phyloP scores from a whole-genome alignment of 2,329 filamentous ascomycete genomes.

The Onygena corvina region DNA sequence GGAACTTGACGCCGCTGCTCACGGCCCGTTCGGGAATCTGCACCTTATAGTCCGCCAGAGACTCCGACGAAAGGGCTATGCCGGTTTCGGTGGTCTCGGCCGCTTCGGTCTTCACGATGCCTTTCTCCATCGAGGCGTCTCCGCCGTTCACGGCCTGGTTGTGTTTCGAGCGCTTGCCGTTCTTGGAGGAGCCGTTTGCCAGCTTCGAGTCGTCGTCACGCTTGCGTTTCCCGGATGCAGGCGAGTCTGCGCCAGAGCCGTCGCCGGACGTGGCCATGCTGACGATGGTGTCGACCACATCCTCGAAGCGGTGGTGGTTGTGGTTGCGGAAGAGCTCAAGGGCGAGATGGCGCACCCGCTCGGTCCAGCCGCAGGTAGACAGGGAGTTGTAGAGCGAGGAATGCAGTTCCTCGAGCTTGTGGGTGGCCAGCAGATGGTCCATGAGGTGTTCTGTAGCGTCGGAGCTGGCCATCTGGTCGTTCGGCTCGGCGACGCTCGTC shows the following conservation, averaged over 20 bases:
- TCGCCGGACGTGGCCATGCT: slow-evolving; percentile 30
- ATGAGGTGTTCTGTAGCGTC: slow-evolving; percentile 32
- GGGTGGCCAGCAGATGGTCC: slow-evolving; percentile 36
- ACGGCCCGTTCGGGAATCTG: slow-evolving; percentile 40
- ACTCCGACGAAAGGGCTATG: no score
- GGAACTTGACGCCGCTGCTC: slow-evolving; percentile 38
- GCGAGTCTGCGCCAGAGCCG: background rate
- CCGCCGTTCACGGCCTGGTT: background rate
- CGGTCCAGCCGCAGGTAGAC: slow-evolving; percentile 48
- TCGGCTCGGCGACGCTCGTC: background rate
- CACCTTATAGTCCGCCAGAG: slow-evolving; percentile 27
- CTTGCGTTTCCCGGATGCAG: slow-evolving; percentile 11
- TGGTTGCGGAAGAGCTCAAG: slow-evolving; percentile 46
- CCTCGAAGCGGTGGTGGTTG: slow-evolving; percentile 45
- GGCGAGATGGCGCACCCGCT: slow-evolving; percentile 43
- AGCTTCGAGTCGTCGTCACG: slow-evolving; percentile 15
- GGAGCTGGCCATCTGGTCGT: slow-evolving; percentile 6
- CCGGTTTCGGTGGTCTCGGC: background rate
- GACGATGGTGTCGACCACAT: slow-evolving; percentile 44
- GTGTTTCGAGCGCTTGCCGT: background rate
- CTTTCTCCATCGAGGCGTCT: background rate
- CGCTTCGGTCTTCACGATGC: background rate
- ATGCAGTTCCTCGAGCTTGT: slow-evolving; percentile 46
- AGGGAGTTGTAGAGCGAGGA: slow-evolving; percentile 43
- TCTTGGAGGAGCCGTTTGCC: slow-evolving; percentile 23